These are phyloP conservation scores for Colletotrichum gloeosporioides DNA, from an alignment of 2,329 filamentous ascomycete genomes.

Conservation along the genomic window DNA sequence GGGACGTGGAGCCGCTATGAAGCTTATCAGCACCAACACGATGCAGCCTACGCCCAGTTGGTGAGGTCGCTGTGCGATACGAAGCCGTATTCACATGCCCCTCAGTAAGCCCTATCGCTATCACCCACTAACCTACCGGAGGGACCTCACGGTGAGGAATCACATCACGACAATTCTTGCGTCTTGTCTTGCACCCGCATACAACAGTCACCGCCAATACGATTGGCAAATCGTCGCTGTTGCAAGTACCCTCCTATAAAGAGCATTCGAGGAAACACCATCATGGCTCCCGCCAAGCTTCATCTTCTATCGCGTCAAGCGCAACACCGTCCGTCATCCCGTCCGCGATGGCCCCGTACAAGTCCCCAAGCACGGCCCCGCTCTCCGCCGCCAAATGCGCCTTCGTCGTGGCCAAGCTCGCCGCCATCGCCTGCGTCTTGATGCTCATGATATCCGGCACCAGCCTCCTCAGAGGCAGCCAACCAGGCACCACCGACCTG, in stretches of 20 bases:
- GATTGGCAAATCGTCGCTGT: neutral
- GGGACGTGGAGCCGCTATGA: neutral
- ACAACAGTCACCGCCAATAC: neutral
- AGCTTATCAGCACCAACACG: neutral
- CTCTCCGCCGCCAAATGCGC: neutral
- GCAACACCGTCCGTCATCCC: neutral
- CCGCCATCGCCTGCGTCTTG: neutral
- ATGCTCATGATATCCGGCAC: neutral
- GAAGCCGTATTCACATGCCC: neutral
- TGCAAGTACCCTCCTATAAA: neutral
- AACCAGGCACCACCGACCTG: neutral
- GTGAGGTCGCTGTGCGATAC: neutral
- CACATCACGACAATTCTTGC: neutral
- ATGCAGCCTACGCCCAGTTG: neutral
- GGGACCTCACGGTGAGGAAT: neutral
- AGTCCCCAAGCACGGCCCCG: neutral
- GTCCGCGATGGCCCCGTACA: neutral
- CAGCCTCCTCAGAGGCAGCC: neutral
- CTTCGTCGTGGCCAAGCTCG: neutral
- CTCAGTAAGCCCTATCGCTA: neutral
- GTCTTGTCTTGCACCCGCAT: neutral
- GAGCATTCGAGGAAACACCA: neutral
- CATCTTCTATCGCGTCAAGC: neutral
- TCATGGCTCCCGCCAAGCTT: neutral
- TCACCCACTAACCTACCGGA: neutral